Evolutionary conservation across 768 basidiomycete genomes (phyloP).

Genomic region (Rubroboletus satanas): DNA sequence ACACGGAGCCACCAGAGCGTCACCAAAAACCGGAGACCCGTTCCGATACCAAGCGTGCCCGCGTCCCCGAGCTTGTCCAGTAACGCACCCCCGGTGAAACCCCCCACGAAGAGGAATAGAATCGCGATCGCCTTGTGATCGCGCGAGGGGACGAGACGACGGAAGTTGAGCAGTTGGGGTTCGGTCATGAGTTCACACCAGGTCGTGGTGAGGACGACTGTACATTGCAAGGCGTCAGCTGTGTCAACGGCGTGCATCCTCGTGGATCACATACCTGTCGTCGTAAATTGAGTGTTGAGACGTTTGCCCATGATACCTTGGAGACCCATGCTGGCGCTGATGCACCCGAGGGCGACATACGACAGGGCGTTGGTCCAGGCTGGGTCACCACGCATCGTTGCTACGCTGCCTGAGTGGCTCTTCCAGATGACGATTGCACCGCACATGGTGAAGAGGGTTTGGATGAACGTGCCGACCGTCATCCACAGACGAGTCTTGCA

Average conservation of each 20-base stretch:
- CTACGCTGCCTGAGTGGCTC: conserved; percentile 53
- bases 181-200: conserved; percentile 89
- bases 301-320: conserved; percentile 86
- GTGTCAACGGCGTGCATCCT: neutral
- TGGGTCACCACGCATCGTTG: conserved; percentile 52
- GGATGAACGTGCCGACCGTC: conserved; percentile 63
- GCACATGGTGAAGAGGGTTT: conserved; percentile 73
- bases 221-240: neutral
- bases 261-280: conserved; percentile 51
- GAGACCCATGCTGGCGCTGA: conserved; percentile 72
- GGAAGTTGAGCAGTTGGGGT: conserved; percentile 63
- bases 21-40: conserved; percentile 59
- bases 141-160: conserved; percentile 50
- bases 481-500: conserved; percentile 73
- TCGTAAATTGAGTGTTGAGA: conserved; percentile 74
- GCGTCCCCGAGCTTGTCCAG: conserved; percentile 58
- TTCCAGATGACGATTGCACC: conserved; percentile 71
- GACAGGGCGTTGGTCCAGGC: conserved; percentile 67
- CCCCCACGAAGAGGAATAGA: conserved; percentile 68
- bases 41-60: conserved; percentile 61
- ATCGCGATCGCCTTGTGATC: conserved; percentile 73
- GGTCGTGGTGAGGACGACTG: conserved; percentile 80
- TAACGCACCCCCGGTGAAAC: conserved; percentile 60
- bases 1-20: conserved; percentile 65
- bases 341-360: conserved; percentile 71